A percentile compares a stretch with the other conserved stretches of the same genome.
phyloP scores from a whole-genome alignment of 768 basidiomycete species.

The Kwoniella mangroviensis region DNA sequence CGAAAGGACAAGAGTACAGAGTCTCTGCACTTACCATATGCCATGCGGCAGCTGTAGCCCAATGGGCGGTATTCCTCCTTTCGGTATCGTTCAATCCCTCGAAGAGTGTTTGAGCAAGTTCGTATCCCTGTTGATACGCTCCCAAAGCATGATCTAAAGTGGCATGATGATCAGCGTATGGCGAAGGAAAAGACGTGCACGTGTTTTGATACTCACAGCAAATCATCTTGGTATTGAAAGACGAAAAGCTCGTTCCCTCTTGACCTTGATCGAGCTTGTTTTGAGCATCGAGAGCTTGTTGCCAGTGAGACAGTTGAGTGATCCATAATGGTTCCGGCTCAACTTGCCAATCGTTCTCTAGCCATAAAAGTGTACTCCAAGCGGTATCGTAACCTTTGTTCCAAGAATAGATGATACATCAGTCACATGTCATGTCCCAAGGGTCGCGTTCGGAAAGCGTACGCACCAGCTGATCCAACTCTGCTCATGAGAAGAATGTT shows the following conservation, averaged over 20 bases:
- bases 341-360: slow-evolving; percentile 41
- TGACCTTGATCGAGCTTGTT: slow-evolving; percentile 33
- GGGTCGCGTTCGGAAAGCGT: background rate
- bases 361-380: slow-evolving; percentile 47
- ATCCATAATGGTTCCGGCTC: slow-evolving; percentile 49
- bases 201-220: slow-evolving; percentile 39
- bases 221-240: slow-evolving; percentile 50
- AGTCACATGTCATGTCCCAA: background rate
- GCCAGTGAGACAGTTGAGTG: slow-evolving; percentile 49
- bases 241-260: slow-evolving; percentile 34
- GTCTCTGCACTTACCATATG: slow-evolving; percentile 45
- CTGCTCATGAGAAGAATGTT: background rate
- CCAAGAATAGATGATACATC: background rate
- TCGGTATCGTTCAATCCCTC: slow-evolving; percentile 48
- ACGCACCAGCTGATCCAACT: slow-evolving; percentile 27
- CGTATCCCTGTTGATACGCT: slow-evolving; percentile 46
- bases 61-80: slow-evolving; percentile 50
- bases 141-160: slow-evolving; percentile 50
- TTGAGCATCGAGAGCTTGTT: slow-evolving; percentile 39
- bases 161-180: no score
- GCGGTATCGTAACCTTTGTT: slow-evolving; percentile 45
- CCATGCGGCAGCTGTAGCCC: slow-evolving; percentile 54
- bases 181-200: no score
- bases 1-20: background rate
- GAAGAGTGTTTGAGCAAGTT: slow-evolving; percentile 44